A percentile compares a stretch with the other conserved stretches of the same genome.
These are phyloP conservation scores for Corymbia maculata DNA, from an alignment of 345 rosid species.

Conservation along the genomic window DNA sequence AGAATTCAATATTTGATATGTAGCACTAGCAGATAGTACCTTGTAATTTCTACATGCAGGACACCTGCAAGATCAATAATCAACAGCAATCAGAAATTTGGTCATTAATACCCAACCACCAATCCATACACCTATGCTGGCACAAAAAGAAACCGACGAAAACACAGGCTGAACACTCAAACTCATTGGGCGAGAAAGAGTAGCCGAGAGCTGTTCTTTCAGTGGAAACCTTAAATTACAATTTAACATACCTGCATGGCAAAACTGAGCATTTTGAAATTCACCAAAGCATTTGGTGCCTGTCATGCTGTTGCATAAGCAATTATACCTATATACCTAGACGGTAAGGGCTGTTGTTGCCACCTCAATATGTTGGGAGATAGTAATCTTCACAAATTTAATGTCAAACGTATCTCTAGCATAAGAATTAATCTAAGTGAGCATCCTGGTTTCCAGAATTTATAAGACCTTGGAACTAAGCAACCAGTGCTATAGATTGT, in stretches of 20 bases:
- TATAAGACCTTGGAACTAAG: neutral
- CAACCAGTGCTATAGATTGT: neutral
- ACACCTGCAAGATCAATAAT: constrained; percentile 56
- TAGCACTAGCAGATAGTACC: constrained; percentile 30
- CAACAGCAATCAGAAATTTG: constrained; percentile 1
- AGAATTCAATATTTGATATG: neutral
- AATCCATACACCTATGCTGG: neutral
- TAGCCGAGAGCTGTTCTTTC: neutral
- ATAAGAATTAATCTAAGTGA: neutral
- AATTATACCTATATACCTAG: neutral
- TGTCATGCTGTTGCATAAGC: neutral
- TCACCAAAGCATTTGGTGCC: neutral
- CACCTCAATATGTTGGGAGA: neutral
- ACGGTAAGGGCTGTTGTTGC: neutral
- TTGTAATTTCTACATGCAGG: constrained; percentile 98
- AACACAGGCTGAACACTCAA: neutral
- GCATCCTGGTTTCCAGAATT: neutral
- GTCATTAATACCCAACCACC: neutral
- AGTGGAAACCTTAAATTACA: neutral
- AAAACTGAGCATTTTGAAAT: neutral
- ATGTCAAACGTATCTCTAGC: neutral
- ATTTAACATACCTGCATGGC: neutral
- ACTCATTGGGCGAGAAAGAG: neutral
- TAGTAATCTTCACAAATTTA: neutral
- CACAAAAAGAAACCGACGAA: neutral